Percentiles rank a stretch among this genome's conserved stretches.
phyloP scores from a whole-genome alignment of 2,329 filamentous ascomycete species.

The Lasiodiplodia sp. region DNA sequence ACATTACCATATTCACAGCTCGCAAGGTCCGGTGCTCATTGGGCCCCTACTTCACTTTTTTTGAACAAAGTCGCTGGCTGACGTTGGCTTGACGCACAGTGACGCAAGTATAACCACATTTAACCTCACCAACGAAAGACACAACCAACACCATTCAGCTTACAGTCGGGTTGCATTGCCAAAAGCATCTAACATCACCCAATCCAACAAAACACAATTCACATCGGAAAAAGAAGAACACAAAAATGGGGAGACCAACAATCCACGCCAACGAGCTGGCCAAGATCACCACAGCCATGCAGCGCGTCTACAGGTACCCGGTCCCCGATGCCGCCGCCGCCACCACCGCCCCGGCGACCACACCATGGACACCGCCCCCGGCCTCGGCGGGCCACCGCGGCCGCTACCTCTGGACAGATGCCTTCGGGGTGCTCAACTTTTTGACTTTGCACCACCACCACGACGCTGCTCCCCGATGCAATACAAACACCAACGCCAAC shows the following conservation, averaged over 20 bases:
- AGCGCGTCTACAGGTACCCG: conserved; percentile 46
- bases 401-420: conserved; percentile 63
- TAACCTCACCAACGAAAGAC: no score
- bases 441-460: conserved; percentile 57
- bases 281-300: conserved; percentile 41
- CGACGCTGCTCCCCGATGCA: no score
- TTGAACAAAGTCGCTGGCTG: not conserved
- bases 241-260: conserved; percentile 5
- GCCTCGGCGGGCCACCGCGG: conserved; percentile 63
- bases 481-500: not conserved
- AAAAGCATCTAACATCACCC: not conserved
- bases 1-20: no score
- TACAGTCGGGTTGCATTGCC: not conserved
- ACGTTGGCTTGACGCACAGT: conserved; percentile 11
- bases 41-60: not conserved
- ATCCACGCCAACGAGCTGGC: not conserved
- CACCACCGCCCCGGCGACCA: not conserved
- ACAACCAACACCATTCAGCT: not conserved
- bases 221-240: not conserved
- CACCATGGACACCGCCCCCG: conserved; percentile 58
- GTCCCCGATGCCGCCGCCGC: not conserved
- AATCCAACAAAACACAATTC: not conserved
- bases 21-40: not conserved
- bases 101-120: not conserved
- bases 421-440: conserved; percentile 60